Conservation (phyloP, 2,329 filamentous ascomycete species). For the Verticillium nubilum region DNA sequence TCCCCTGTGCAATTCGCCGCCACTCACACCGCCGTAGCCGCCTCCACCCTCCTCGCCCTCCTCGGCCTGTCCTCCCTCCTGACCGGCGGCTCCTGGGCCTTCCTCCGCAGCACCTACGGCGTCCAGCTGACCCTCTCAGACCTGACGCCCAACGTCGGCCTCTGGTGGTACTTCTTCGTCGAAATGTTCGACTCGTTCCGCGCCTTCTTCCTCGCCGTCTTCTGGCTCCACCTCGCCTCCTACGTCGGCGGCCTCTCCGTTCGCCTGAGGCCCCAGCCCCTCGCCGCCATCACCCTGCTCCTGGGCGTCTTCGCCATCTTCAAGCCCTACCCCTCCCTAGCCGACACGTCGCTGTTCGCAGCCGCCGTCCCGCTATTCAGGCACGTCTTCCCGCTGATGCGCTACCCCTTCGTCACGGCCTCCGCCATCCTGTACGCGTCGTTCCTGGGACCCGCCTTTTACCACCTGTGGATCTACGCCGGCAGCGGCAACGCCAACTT, state of each 20-base stretch:
- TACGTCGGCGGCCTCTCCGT: slow-evolving; percentile 86
- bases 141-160: slow-evolving; percentile 86
- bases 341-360: slow-evolving; percentile 82
- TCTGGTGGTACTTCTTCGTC: slow-evolving; percentile 99
- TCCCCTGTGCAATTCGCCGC: slow-evolving; percentile 45
- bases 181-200: slow-evolving; percentile 99
- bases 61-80: slow-evolving; percentile 68
- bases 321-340: slow-evolving; percentile 92
- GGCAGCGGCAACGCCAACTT: slow-evolving; percentile 98
- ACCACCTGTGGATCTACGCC: slow-evolving; percentile 96
- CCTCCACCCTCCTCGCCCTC: slow-evolving; percentile 52
- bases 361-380: slow-evolving; percentile 78
- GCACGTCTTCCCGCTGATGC: slow-evolving; percentile 88
- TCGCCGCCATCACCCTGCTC: slow-evolving; percentile 79
- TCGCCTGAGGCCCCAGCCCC: slow-evolving; percentile 75
- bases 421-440: slow-evolving; percentile 82
- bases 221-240: slow-evolving; percentile 89
- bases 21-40: slow-evolving; percentile 47
- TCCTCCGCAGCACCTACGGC: slow-evolving; percentile 83
- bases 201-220: slow-evolving; percentile 93
- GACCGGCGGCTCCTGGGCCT: slow-evolving; percentile 77
- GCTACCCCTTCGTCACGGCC: slow-evolving; percentile 84
- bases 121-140: slow-evolving; percentile 88
- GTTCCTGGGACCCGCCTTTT: slow-evolving; percentile 89
- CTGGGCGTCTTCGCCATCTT: slow-evolving; percentile 90